Evolutionary conservation across 1,284 basidiomycete species (phyloP).

Genomic region (Apiotrichum porosum): DNA sequence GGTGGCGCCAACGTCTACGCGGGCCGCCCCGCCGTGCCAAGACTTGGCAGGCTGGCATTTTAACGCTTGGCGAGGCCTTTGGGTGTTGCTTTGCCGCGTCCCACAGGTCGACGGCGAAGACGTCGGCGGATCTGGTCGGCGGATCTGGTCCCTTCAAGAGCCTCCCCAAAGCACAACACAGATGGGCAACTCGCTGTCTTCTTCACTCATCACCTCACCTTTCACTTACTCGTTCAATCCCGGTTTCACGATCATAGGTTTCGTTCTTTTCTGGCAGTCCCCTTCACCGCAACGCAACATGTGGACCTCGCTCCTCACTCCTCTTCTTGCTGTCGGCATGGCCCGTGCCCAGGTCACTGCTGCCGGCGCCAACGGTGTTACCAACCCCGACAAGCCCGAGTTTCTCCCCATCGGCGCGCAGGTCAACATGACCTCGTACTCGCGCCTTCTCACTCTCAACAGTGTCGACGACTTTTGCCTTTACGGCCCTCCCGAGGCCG

Average conservation of each 20-base stretch:
- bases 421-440: slow-evolving; percentile 46
- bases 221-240: not conserved
- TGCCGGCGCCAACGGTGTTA: slow-evolving; percentile 41
- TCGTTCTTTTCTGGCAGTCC: not conserved
- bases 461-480: slow-evolving; percentile 48
- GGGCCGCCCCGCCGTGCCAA: too few relatives aligned
- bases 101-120: too few relatives aligned
- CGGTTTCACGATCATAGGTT: not conserved
- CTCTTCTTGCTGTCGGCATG: slow-evolving; percentile 9
- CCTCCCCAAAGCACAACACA: too few relatives aligned
- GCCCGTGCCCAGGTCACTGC: slow-evolving; percentile 32
- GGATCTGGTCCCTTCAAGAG: too few relatives aligned
- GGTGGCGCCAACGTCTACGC: too few relatives aligned
- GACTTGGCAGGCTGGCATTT: too few relatives aligned
- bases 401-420: slow-evolving; percentile 37
- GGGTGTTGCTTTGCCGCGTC: too few relatives aligned
- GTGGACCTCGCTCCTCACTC: slow-evolving; percentile 10
- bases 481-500: slow-evolving; percentile 37
- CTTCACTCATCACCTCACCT: not conserved
- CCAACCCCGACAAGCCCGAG: slow-evolving; percentile 42
- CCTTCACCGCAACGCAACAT: too few relatives aligned
- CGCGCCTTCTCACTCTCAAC: slow-evolving; percentile 44
- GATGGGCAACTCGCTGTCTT: not conserved
- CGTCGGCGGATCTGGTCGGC: too few relatives aligned
- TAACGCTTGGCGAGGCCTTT: too few relatives aligned